phyloP scores from a whole-genome alignment of 257 asterid species.

The Solanum stenotomum region DNA sequence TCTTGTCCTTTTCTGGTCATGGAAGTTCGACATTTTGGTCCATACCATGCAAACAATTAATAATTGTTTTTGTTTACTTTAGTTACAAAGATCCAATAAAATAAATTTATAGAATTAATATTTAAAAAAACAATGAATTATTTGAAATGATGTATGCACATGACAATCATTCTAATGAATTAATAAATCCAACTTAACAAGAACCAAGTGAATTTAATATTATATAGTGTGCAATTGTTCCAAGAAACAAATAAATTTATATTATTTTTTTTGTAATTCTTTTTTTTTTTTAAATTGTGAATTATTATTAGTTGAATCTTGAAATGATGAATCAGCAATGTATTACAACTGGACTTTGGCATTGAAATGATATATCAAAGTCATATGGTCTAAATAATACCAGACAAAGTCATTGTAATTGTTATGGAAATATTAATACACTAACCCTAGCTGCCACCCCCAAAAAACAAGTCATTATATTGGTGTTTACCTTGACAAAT shows the following conservation, averaged over 20 bases:
- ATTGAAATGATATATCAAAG: conserved; percentile 38
- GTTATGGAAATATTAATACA: conserved; percentile 41
- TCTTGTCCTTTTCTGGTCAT: background rate
- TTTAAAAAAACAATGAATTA: background rate
- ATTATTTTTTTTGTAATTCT: background rate
- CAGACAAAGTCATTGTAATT: conserved; percentile 40
- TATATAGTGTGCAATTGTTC: background rate
- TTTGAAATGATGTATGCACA: conserved; percentile 1
- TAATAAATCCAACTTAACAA: background rate
- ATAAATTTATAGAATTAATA: background rate
- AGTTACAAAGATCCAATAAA: background rate
- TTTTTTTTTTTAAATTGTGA: background rate
- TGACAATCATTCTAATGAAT: background rate
- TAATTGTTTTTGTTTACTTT: background rate
- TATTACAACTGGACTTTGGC: conserved; percentile 18
- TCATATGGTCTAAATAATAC: conserved; percentile 65
- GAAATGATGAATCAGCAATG: background rate
- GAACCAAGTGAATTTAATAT: background rate
- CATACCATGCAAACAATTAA: background rate
- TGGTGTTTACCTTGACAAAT: background rate
- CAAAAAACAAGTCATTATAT: conserved; percentile 1
- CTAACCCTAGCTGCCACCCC: conserved; percentile 31
- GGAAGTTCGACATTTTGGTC: background rate
- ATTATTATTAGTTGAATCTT: background rate
- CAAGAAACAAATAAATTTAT: background rate